Evolutionary conservation across 73 alveolate genomes (phyloP), one percentile per base, ranked within the genome.

Genomic region (Uronychia setigera): DNA sequence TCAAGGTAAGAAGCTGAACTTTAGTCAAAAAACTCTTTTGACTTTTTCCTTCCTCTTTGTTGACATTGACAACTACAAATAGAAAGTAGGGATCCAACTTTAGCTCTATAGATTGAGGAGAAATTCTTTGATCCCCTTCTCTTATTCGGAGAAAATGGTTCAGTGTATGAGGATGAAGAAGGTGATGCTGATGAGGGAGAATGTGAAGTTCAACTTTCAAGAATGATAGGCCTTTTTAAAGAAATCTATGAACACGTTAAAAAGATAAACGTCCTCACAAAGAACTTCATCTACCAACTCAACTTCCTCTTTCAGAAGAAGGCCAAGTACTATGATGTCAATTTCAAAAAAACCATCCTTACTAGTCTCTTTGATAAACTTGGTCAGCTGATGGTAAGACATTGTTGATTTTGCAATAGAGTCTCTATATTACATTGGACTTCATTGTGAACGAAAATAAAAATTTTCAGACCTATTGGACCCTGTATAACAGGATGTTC

Each of bases 401-500:
- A 11, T 19, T 46, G 67, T 46, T 11, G 5, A 46, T 11, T 19
- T 46, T 46, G n/a, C n/a, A n/a, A n/a, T 19, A 46, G 67, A 46
- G 93, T 29, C 84, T 90, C 9, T 81, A 93, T 30, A 90, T 93
- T 60, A 84, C 88, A 27, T 82, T 95, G 33, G 99, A 95, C 85
- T 78, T 90, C 60, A 96, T 94, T n/a, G 94, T 95, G 32, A 89
- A 86, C 29, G 97, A 95, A 74, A 95, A 95, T 80, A 88, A 92
- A 33, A 93, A 95, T 82, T 87, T 95, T 35, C 83, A 84, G 29
- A 84, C 89, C 33, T 96, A 94, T 80, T 95, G 98, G 98, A 93
- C 94, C 32, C 78, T 88, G 82, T 95, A 92, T 77, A 92, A 93
- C 60, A 86, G 96, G 87, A 95, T 95, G 99, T 74, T 95, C 83